A percentile compares a stretch with the other conserved stretches of the same genome.
Evolutionary conservation across 2,329 filamentous ascomycete genomes (phyloP).

Genomic region (Xylariaceae sp.): DNA sequence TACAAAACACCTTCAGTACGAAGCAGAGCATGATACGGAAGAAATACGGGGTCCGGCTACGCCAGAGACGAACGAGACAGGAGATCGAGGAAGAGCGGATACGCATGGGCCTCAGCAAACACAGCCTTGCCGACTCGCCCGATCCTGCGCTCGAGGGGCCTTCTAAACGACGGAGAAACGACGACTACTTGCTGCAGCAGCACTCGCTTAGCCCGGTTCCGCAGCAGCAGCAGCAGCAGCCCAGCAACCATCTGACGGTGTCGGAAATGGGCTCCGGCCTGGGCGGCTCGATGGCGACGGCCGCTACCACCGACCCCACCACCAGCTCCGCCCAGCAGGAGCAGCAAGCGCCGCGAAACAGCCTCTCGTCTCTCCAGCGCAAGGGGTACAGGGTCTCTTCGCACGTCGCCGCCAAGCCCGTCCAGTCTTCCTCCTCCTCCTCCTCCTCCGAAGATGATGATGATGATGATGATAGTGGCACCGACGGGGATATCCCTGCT

Average conservation of each 20-base stretch:
- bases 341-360: conserved; percentile 13
- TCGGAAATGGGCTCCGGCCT: conserved; percentile 26
- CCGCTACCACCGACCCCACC: conserved; percentile 19
- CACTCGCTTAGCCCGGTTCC: conserved; percentile 3
- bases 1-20: conserved; percentile 50
- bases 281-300: conserved; percentile 25
- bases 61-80: conserved; percentile 41
- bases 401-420: conserved; percentile 14
- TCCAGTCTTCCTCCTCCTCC: conserved; percentile 9
- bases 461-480: no score
- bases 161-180: conserved; percentile 26
- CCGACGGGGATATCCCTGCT: conserved; percentile 29
- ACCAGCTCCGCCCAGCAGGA: conserved; percentile 1
- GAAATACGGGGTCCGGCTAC: conserved; percentile 51
- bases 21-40: conserved; percentile 54
- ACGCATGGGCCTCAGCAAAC: conserved; percentile 34
- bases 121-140: conserved; percentile 10
- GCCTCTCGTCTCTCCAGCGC: conserved; percentile 26
- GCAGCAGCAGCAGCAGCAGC: no score
- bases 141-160: conserved; percentile 15
- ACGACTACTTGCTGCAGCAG: conserved; percentile 8
- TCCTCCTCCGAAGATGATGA: no score
- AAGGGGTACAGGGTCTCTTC: conserved; percentile 30
- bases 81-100: conserved; percentile 41
- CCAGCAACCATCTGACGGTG: conserved; percentile 22